phyloP scores from a whole-genome alignment of 2,329 filamentous ascomycete species.

The Microcyclospora tardicrescens region DNA sequence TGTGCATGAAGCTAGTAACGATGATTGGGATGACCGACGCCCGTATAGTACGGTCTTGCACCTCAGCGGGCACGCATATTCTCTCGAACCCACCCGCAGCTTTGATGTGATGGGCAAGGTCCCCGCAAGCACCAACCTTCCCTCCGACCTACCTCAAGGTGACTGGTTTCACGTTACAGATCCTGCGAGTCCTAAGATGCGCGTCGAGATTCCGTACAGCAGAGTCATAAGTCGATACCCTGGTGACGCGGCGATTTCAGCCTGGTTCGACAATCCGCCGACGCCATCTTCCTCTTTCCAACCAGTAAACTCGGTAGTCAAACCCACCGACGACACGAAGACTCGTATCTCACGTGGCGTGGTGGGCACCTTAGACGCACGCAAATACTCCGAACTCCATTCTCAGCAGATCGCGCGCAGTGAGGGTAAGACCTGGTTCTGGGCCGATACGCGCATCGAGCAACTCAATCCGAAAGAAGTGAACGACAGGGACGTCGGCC shows the following conservation, averaged over 20 bases:
- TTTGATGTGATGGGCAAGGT: slow-evolving; percentile 19
- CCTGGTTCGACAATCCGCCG: slow-evolving; percentile 29
- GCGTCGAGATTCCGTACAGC: slow-evolving; percentile 33
- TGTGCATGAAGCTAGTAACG: slow-evolving; percentile 34
- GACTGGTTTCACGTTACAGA: slow-evolving; percentile 40
- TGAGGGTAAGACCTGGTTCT: slow-evolving; percentile 40
- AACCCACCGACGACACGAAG: not conserved
- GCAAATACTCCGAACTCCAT: slow-evolving; percentile 32
- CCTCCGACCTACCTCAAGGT: slow-evolving; percentile 19
- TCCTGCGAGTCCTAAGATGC: slow-evolving; percentile 26
- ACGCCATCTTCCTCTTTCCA: slow-evolving; percentile 6
- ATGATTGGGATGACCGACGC: slow-evolving; percentile 30
- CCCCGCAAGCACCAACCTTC: slow-evolving; percentile 7
- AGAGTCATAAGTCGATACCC: slow-evolving; percentile 42
- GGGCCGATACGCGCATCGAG: slow-evolving; percentile 43
- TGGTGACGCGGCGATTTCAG: slow-evolving; percentile 36
- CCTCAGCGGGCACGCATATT: slow-evolving; percentile 39
- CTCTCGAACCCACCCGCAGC: slow-evolving; percentile 22
- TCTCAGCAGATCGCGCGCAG: slow-evolving; percentile 36
- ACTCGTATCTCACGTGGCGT: slow-evolving; percentile 28
- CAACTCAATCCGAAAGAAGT: slow-evolving; percentile 43
- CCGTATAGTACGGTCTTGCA: slow-evolving; percentile 34
- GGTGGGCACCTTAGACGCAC: slow-evolving; percentile 31
- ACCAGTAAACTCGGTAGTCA: slow-evolving; percentile 7
- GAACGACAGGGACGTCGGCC: slow-evolving; percentile 40